Evolutionary conservation across 2,329 filamentous ascomycete species (phyloP), one percentile per base, ranked within the genome.

Genomic region (Allantophomopsis cytisporea): DNA sequence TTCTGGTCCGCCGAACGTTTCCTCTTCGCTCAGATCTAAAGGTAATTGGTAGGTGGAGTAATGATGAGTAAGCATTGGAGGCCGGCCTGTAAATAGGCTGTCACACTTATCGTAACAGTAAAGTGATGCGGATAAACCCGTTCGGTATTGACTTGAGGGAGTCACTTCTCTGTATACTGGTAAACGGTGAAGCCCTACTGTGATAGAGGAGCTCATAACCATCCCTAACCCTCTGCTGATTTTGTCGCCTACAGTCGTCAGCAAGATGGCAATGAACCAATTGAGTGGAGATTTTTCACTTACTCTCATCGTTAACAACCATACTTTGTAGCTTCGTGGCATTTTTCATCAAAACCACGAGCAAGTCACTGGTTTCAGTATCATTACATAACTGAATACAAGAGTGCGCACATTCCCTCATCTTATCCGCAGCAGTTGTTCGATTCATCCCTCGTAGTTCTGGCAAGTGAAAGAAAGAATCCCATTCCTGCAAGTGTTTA

Each of bases 331-430:
- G 40, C 41, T 53, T 43, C 17, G 44, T 23, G n/a, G 43, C 39
- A 18, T 42, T 44, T 21, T 37, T 39, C 14, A 15, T 47, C 7
- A 54, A 39, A 11, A 41, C 48, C 5, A 49, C 46, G 31, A 51
- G 32, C 31, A 46, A 43, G 43, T 50, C 48, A 1, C 47, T 31
- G 11, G 47, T 48, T 20, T 47, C 47, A 3, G 45, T 43, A 7
- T 37, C 35, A 30, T 46, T 41, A 31, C 43, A 46, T 37, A 43
- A 42, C 32, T 41, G 45, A 11, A 47, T 42, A 35, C 50, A 53
- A 20, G 50, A 40, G 36, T 50, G 46, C 3, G 51, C 51, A 41
- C 51, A 54, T 28, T 53, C 50, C 34, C 49, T 50, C 53, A 55
- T 54, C 37, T 20, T 20, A 20, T 20, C 18, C 18, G 18, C 18